Evolutionary conservation across 1,284 basidiomycete species (phyloP).

Genomic region (Phellopilus nigrolimitatus): DNA sequence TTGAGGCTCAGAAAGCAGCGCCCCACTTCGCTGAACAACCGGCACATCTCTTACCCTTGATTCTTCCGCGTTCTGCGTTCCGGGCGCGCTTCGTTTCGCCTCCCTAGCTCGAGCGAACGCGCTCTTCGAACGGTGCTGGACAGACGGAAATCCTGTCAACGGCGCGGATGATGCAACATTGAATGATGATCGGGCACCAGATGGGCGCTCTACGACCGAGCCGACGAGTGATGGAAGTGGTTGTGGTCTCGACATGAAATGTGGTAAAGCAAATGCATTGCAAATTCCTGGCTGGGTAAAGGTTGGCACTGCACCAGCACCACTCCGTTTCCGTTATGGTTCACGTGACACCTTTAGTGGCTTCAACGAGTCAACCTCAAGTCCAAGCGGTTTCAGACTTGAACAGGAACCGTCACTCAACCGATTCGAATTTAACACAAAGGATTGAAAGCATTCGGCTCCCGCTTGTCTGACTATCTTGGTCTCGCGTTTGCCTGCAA

Average conservation of each 20-base stretch:
- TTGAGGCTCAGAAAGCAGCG: not conserved
- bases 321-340: not conserved
- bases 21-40: slow-evolving; percentile 10
- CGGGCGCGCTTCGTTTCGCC: slow-evolving; percentile 20
- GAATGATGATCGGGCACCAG: slow-evolving; percentile 27
- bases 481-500: too few species aligned
- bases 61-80: not conserved
- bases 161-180: slow-evolving; percentile 29
- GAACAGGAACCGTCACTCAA: too few species aligned
- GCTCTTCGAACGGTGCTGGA: slow-evolving; percentile 24
- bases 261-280: not conserved
- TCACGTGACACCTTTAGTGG: too few species aligned
- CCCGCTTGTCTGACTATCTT: too few species aligned
- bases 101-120: slow-evolving; percentile 28
- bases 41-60: slow-evolving; percentile 21
- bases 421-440: too few species aligned
- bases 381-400: too few species aligned
- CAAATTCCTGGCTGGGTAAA: too few species aligned
- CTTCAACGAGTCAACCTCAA: too few species aligned
- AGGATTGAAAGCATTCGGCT: too few species aligned
- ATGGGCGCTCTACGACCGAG: slow-evolving; percentile 54
- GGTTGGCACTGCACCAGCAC: too few species aligned
- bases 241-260: slow-evolving; percentile 13
- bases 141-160: slow-evolving; percentile 26
- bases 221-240: slow-evolving; percentile 39